Conservation (phyloP, 164 flowering plant genomes). For the Chimonanthus salicifolius region DNA sequence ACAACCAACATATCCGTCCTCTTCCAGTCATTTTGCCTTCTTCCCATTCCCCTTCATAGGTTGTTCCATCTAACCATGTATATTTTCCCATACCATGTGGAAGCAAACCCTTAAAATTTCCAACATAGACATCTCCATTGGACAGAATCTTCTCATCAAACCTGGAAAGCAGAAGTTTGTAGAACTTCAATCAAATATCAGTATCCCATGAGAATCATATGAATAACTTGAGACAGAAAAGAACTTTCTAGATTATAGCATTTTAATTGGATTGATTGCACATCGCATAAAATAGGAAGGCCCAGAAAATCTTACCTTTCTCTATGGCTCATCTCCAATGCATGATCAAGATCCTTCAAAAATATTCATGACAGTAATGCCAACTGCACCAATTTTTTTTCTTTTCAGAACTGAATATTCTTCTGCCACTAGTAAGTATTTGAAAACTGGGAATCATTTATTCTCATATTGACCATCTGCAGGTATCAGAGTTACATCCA, state of each 20-base stretch:
- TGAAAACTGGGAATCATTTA: neutral
- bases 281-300: neutral
- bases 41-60: constrained; percentile 87
- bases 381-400: neutral
- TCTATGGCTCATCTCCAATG: constrained; percentile 7
- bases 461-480: constrained; percentile 1
- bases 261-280: neutral
- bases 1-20: constrained; percentile 61
- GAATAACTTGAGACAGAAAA: neutral
- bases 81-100: constrained; percentile 85
- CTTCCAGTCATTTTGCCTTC: constrained; percentile 75
- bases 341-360: neutral
- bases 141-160: constrained; percentile 27
- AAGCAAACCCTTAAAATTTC: constrained; percentile 42
- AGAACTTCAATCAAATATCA: neutral
- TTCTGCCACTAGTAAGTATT: neutral
- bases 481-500: neutral
- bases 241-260: neutral
- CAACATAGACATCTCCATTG: constrained; percentile 73
- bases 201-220: neutral
- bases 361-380: neutral
- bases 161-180: constrained; percentile 9
- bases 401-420: no score
- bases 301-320: constrained; percentile 11
- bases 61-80: constrained; percentile 70